These are phyloP conservation scores for Mortierella sp. DNA, from an alignment of 371 early-diverging fungal species.

Conservation along the genomic window DNA sequence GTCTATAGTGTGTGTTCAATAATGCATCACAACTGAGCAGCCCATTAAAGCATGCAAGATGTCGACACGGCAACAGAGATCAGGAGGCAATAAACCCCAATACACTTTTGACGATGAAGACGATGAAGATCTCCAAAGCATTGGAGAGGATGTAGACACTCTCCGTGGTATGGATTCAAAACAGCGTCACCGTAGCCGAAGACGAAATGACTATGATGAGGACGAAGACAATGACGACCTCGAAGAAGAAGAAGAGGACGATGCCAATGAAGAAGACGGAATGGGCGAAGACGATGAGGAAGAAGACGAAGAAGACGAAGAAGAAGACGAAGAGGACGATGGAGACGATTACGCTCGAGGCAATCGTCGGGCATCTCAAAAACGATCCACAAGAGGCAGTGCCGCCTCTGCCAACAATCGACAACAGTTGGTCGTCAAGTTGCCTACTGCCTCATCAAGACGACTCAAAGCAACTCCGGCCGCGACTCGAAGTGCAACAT, in stretches of 20 bases:
- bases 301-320: slow-evolving; percentile 19
- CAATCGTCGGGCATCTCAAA: slow-evolving; percentile 10
- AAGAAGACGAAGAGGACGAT: slow-evolving; percentile 16
- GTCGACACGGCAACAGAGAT: slow-evolving; percentile 20
- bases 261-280: too few species aligned
- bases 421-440: too few species aligned
- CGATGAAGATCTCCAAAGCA: slow-evolving; percentile 22
- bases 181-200: slow-evolving; percentile 29
- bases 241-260: slow-evolving; percentile 13
- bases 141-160: slow-evolving; percentile 8
- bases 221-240: slow-evolving; percentile 32
- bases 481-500: too few species aligned
- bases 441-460: too few species aligned
- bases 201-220: slow-evolving; percentile 30
- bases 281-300: too few species aligned
- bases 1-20: too few species aligned
- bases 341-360: slow-evolving; percentile 32
- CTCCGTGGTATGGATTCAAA: background rate
- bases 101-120: slow-evolving; percentile 41
- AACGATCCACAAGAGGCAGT: too few species aligned
- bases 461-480: too few species aligned
- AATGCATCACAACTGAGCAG: too few species aligned
- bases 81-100: slow-evolving; percentile 31
- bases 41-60: too few species aligned
- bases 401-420: too few species aligned